phyloP scores from a whole-genome alignment of 345 rosid genomes.

The Isatis tinctoria region DNA sequence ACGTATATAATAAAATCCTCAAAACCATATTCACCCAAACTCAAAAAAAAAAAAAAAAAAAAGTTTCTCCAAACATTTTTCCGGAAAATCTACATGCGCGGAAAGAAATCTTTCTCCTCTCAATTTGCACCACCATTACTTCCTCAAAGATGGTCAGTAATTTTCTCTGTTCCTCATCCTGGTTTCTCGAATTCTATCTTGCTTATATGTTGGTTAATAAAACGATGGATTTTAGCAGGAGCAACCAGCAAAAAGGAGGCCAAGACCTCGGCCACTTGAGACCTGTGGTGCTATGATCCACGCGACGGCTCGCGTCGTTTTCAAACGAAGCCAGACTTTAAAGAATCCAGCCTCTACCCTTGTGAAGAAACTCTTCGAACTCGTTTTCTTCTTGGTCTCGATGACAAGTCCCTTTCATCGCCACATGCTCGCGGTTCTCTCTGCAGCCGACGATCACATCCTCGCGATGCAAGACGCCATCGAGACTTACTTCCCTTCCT shows the following conservation, averaged over 20 bases:
- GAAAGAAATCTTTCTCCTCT: background rate
- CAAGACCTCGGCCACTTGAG: slow-evolving; percentile 54
- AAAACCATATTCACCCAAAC: background rate
- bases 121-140: background rate
- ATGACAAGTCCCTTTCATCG: slow-evolving; percentile 27
- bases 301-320: slow-evolving; percentile 35
- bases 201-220: background rate
- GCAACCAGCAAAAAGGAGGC: background rate
- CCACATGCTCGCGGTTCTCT: slow-evolving; percentile 37
- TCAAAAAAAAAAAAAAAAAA: background rate
- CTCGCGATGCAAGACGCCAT: slow-evolving; percentile 36
- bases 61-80: background rate
- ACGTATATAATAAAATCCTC: slow-evolving; percentile 6
- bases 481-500: slow-evolving; percentile 53
- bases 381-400: background rate
- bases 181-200: background rate
- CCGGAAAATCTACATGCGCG: background rate
- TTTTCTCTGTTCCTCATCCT: background rate
- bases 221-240: slow-evolving; percentile 12
- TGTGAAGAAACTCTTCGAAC: slow-evolving; percentile 14
- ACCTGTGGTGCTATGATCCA: slow-evolving; percentile 43
- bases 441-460: slow-evolving; percentile 42
- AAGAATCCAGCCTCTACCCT: slow-evolving; percentile 30
- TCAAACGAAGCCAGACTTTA: slow-evolving; percentile 30
- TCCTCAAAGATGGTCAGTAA: slow-evolving; percentile 27